Evolutionary conservation across 2,329 filamentous ascomycete species (phyloP).

Genomic region (Arthrobotrys sinensis): DNA sequence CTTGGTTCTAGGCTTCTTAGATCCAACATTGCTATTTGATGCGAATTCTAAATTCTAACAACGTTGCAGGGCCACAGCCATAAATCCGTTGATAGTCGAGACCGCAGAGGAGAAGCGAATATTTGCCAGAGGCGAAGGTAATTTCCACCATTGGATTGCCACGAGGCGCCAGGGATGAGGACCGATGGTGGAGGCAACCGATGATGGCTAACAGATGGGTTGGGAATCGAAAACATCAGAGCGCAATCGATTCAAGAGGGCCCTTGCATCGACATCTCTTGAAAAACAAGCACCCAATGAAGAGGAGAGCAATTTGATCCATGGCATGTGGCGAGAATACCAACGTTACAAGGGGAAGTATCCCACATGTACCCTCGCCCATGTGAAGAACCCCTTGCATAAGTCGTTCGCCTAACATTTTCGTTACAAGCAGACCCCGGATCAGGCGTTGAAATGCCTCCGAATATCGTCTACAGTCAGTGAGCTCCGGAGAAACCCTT

Average conservation of each 20-base stretch:
- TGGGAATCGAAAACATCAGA: conserved; percentile 42
- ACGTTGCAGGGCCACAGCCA: conserved; percentile 72
- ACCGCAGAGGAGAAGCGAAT: conserved; percentile 77
- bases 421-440: conserved; percentile 58
- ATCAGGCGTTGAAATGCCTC: conserved; percentile 64
- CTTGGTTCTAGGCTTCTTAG: not conserved
- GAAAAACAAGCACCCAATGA: conserved; percentile 79
- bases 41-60: conserved; percentile 25
- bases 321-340: conserved; percentile 80
- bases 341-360: conserved; percentile 74
- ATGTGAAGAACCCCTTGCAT: conserved; percentile 35
- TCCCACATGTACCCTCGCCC: not conserved
- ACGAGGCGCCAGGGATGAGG: conserved; percentile 24
- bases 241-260: conserved; percentile 77
- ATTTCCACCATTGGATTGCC: conserved; percentile 13
- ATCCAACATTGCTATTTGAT: conserved; percentile 1
- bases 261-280: conserved; percentile 74
- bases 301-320: conserved; percentile 80
- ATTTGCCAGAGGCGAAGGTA: conserved; percentile 76
- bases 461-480: conserved; percentile 74
- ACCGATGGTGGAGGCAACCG: conserved; percentile 1
- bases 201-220: conserved; percentile 24
- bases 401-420: conserved; percentile 28
- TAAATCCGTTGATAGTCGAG: conserved; percentile 75
- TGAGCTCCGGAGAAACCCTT: conserved; percentile 17